Evolutionary conservation across 163 green algal species (phyloP), one percentile per base, ranked within the genome.

Genomic region (Scenedesmus sp.): DNA sequence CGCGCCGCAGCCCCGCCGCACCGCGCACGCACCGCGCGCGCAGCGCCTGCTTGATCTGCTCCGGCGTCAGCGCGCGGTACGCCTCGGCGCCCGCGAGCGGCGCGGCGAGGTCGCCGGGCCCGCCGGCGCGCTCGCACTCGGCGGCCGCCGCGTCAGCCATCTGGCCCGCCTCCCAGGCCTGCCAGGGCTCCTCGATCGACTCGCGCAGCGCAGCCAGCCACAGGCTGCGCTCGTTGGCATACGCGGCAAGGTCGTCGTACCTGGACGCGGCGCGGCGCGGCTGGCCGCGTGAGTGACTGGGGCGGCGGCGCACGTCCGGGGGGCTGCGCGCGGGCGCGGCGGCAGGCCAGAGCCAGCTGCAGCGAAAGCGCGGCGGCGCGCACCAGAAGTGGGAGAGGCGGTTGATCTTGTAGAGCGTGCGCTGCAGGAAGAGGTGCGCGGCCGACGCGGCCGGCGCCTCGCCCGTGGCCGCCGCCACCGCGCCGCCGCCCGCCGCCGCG

Each of bases 371-470:
- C 60, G 42, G 22, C 39, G 7, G 39, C 24, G 45, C 87, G 44
- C 42, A 91, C 86, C 86, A 93, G 69, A 91, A 93, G 58, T 89
- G 64, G 44, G 77, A 81, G 24, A 90, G 73, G 0, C 88, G 78
- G 78, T 93, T 93, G 62, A 93, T 86, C 72, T 74, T 84, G 83
- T 93, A 93, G 34, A 93, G 64, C 24, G 75, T 48, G 24, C 86
- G 85, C 70, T 93, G 88, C 64, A 93, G 73, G 42, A 90, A 90
- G 24, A 81, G 60, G 70, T 90, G 86, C 1, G 77, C 77, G 11
- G 83, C 71, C 17, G 73, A 58, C 22, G 47, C 39, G 24, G 74
- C 73, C 54, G 71, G 60, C 20, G 39, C 26, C 63, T 82, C 63
- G 9, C 22, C 13, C 3, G 54, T 75, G n/a, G 65, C 47, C 17